Conservation (phyloP, 257 asterid species). For the Nicotiana obtusifolia region DNA sequence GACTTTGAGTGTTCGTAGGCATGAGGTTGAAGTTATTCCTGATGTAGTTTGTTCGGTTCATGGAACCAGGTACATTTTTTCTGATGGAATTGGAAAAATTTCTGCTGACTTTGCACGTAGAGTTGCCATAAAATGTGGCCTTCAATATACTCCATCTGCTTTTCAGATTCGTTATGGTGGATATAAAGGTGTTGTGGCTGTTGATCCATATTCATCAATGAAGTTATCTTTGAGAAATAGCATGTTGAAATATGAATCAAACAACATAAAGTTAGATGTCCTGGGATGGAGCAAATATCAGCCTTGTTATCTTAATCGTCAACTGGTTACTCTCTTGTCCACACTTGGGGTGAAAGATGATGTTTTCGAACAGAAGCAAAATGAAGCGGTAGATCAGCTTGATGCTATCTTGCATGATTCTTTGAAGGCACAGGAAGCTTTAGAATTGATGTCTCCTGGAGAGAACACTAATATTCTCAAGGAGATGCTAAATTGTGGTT, state of each 20-base stretch:
- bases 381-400: constrained; percentile 68
- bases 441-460: constrained; percentile 83
- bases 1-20: constrained; percentile 42
- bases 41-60: constrained; percentile 30
- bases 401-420: constrained; percentile 62
- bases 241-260: constrained; percentile 70
- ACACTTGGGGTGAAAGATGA: constrained; percentile 66
- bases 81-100: constrained; percentile 94
- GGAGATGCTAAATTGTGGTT: constrained; percentile 79
- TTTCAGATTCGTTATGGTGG: constrained; percentile 89
- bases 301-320: constrained; percentile 82
- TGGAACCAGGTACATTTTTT: constrained; percentile 42
- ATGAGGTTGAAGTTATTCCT: constrained; percentile 47
- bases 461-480: constrained; percentile 69
- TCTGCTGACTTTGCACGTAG: constrained; percentile 54
- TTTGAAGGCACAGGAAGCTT: constrained; percentile 57
- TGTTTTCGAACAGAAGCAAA: constrained; percentile 55
- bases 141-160: constrained; percentile 57
- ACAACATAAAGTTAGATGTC: constrained; percentile 63
- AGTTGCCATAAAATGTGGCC: constrained; percentile 72
- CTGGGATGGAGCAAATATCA: constrained; percentile 77
- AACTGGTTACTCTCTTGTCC: constrained; percentile 71
- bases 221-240: constrained; percentile 67
- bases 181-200: constrained; percentile 85
- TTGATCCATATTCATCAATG: constrained; percentile 48